phyloP scores from a whole-genome alignment of 2,329 filamentous ascomycete genomes.

The Ophidiomyces ophidiicola region DNA sequence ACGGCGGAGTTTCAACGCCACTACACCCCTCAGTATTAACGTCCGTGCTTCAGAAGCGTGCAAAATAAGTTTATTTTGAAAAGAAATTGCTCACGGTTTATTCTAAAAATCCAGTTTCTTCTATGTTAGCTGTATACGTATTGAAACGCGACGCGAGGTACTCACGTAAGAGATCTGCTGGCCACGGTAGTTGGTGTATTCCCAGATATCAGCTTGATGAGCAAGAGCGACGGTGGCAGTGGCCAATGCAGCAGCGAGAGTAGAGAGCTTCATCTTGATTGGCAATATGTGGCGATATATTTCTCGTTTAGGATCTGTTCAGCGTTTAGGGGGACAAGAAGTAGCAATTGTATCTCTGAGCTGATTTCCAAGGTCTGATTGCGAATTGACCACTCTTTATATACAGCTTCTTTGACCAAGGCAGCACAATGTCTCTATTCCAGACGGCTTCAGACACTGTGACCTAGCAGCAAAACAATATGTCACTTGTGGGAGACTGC shows the following conservation, averaged over 20 bases:
- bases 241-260: background rate
- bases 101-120: background rate
- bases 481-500: too few species aligned
- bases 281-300: background rate
- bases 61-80: too few species aligned
- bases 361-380: too few species aligned
- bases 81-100: conserved; percentile 1
- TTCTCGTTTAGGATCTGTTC: background rate
- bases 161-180: background rate
- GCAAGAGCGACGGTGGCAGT: background rate
- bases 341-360: too few species aligned
- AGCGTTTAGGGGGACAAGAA: background rate
- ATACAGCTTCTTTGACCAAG: too few species aligned
- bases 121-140: background rate
- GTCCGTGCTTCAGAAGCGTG: too few species aligned
- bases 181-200: conserved; percentile 2
- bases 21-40: too few species aligned
- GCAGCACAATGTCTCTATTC: too few species aligned
- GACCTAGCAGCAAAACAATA: too few species aligned
- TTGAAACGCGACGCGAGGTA: background rate
- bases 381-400: too few species aligned
- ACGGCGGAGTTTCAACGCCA: background rate
- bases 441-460: too few species aligned
- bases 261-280: conserved; percentile 5
- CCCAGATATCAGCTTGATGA: conserved; percentile 3